These are phyloP conservation scores for Tetradesmus obliquus DNA, from an alignment of 139 green algal genomes.

Conservation along the genomic window DNA sequence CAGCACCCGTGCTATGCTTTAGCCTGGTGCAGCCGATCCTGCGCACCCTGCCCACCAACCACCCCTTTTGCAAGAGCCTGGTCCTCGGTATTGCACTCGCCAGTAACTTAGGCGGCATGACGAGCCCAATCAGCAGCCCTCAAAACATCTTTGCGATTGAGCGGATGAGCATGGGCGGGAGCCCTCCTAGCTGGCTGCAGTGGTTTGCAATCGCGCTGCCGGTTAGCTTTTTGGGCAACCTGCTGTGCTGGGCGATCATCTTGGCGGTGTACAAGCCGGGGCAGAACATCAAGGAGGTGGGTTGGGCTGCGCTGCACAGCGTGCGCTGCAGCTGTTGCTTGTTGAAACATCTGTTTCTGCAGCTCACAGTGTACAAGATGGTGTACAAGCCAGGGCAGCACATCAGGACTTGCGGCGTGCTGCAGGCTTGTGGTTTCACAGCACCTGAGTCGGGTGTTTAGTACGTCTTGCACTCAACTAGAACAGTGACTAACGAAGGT, in stretches of 20 bases:
- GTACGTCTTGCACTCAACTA: no score
- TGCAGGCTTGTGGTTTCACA: no score
- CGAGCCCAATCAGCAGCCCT: slow-evolving; percentile 70
- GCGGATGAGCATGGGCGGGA: slow-evolving; percentile 69
- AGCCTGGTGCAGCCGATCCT: slow-evolving; percentile 60
- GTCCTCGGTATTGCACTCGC: slow-evolving; percentile 85
- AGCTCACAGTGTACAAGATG: not conserved
- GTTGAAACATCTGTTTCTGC: not conserved
- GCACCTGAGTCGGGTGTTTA: no score
- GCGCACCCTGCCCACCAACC: slow-evolving; percentile 63
- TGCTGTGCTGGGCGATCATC: slow-evolving; percentile 71
- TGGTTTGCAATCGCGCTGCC: slow-evolving; percentile 84
- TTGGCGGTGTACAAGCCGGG: slow-evolving; percentile 63
- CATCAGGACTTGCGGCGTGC: no score
- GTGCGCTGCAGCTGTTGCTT: not conserved
- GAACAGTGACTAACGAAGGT: no score
- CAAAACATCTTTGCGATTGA: slow-evolving; percentile 90
- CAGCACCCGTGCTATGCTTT: slow-evolving; percentile 82
- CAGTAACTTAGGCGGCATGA: slow-evolving; percentile 83
- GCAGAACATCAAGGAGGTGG: slow-evolving; percentile 46
- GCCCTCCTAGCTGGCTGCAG: slow-evolving; percentile 71
- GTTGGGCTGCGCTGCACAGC: not conserved
- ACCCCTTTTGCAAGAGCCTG: slow-evolving; percentile 66
- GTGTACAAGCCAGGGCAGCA: no score
- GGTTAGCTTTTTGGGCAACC: slow-evolving; percentile 56